These are phyloP conservation scores for Eremochloa ophiuroides DNA, from an alignment of 176 grass and related monocot species.

Conservation along the genomic window DNA sequence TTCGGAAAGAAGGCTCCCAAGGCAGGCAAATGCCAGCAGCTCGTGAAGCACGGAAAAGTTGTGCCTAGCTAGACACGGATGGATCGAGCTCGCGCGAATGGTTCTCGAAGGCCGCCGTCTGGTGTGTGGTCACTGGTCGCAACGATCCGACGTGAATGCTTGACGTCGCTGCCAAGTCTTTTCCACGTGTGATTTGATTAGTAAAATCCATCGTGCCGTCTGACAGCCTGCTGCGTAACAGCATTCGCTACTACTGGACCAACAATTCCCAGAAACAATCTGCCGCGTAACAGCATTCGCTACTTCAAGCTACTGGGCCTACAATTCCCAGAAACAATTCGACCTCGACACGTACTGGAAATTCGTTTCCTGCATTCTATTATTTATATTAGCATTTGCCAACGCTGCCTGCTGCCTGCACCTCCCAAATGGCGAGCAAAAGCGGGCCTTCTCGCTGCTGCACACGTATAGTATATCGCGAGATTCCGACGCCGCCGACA, in stretches of 20 bases:
- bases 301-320: not conserved
- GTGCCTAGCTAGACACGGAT: not conserved
- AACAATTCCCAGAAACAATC: not conserved
- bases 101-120: not conserved
- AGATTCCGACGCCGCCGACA: not conserved
- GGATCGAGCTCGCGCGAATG: not conserved
- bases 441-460: not conserved
- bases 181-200: not conserved
- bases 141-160: not conserved
- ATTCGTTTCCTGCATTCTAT: not conserved
- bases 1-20: not conserved
- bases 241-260: too few species aligned
- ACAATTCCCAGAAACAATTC: not conserved
- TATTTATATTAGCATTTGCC: too few species aligned
- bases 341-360: not conserved
- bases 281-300: not conserved
- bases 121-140: not conserved
- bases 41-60: not conserved
- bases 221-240: not conserved
- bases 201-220: not conserved
- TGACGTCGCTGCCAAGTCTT: not conserved
- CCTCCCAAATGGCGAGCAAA: not conserved
- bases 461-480: not conserved
- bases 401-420: not conserved
- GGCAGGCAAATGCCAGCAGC: not conserved